Evolutionary conservation across 768 basidiomycete species (phyloP), one percentile per base, ranked within the genome.

Genomic region (Cubamyces sp.): DNA sequence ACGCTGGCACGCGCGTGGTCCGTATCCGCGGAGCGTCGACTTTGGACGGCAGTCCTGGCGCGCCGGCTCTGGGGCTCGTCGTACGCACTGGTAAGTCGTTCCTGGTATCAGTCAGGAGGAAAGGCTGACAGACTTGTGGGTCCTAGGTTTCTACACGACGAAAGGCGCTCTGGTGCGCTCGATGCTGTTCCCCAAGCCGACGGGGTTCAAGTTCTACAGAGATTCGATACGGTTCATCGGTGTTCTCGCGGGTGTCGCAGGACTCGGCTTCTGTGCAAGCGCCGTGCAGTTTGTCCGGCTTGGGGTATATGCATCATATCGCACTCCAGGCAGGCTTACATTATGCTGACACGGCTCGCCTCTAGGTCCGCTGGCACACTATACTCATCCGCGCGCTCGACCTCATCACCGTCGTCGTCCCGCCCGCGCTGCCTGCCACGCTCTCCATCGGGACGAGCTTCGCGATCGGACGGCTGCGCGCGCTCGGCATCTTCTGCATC

Each of bases 121-220:
- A 48, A 19, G 57, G 15, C 54, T 42, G 46, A 41, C 37, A 9
- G 14, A 3, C 19, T 54, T 57, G 15, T 59, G 50, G 18, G n/a
- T 64, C 54, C n/a, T 52, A 88, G 90, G 92, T 1, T 98, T 98
- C 77, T 94, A 92, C 73, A 99, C 97, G 1, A 99, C 97, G 5
- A 98, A 98, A 76, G 97, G 97, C 18, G 91, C 96, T 0, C 79
- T 99, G 23, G 86, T 98, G 23, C 84, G 97, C 23, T 98, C 96
- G 0, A 99, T 99, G 96, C 80, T 99, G 16, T 99, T 96, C 78
- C 97, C 97, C 0, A 98, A 97, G 71, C 96, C 96, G 0, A 95
- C 97, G 64, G 96, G 95, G 0, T 99, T 99, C 85, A 97, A 97
- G 74, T 98, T 99, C 77, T 98, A 98, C 76, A 87, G 89, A 34